phyloP scores from a whole-genome alignment of 805 yeast genomes.

The Kluyveromyces aestuarii region DNA sequence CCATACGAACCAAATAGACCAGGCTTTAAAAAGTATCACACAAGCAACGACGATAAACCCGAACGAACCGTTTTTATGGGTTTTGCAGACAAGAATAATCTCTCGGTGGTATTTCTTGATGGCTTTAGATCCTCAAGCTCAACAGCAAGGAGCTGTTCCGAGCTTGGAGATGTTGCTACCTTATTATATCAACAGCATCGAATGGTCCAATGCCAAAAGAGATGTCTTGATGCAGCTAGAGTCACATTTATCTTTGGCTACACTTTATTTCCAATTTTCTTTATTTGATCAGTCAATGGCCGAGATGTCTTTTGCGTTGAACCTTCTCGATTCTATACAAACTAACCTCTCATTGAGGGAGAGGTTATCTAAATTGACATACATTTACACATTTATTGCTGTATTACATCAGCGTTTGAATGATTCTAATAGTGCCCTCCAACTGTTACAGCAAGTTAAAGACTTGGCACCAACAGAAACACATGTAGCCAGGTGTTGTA shows the following conservation, averaged over 20 bases:
- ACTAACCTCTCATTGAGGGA: not conserved
- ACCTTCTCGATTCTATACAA: slow-evolving; percentile 1
- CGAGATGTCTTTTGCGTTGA: slow-evolving; percentile 4
- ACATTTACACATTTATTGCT: slow-evolving; percentile 6
- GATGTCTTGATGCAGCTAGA: slow-evolving; percentile 5
- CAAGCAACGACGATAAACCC: slow-evolving; percentile 3
- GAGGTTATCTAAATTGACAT: slow-evolving; percentile 3
- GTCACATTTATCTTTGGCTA: slow-evolving; percentile 6
- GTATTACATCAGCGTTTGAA: slow-evolving; percentile 3
- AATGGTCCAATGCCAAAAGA: slow-evolving; percentile 1
- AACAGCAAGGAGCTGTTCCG: slow-evolving; percentile 1
- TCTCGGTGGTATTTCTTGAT: slow-evolving; percentile 4
- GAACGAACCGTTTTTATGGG: slow-evolving; percentile 4
- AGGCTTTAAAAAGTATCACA: slow-evolving; percentile 1
- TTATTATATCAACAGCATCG: slow-evolving; percentile 5
- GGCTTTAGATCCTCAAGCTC: slow-evolving; percentile 5
- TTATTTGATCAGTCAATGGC: slow-evolving; percentile 5
- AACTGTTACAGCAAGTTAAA: slow-evolving; percentile 1
- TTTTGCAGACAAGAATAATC: slow-evolving; percentile 6
- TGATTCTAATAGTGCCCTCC: slow-evolving; percentile 1
- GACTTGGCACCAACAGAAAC: slow-evolving; percentile 3
- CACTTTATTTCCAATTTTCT: slow-evolving; percentile 7
- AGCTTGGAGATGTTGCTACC: slow-evolving; percentile 6
- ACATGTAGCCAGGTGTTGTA: slow-evolving; percentile 1
- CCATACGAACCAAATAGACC: slow-evolving; percentile 2